Evolutionary conservation across 1,284 basidiomycete species (phyloP).

Genomic region (Dichomitus squalens): DNA sequence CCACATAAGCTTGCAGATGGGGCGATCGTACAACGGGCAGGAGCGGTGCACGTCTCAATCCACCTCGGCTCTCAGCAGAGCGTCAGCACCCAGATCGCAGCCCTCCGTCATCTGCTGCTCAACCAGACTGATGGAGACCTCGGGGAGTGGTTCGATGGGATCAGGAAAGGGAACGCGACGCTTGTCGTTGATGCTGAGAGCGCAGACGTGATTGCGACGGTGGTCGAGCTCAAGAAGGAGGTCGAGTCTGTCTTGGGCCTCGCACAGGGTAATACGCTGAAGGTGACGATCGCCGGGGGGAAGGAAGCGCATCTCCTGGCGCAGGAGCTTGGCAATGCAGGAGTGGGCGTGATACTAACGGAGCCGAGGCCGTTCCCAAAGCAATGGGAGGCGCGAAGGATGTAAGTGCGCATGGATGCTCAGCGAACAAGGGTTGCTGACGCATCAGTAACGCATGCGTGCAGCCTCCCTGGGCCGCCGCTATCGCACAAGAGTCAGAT

Average conservation of each 20-base stretch:
- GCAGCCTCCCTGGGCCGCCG: slow-evolving; percentile 70
- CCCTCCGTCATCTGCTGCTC: slow-evolving; percentile 65
- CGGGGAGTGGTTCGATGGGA: slow-evolving; percentile 56
- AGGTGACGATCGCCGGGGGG: slow-evolving; percentile 67
- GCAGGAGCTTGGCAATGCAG: slow-evolving; percentile 67
- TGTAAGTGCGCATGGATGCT: slow-evolving; percentile 34
- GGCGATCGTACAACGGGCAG: too few relatives aligned
- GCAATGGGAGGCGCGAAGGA: slow-evolving; percentile 56
- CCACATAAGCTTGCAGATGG: too few relatives aligned
- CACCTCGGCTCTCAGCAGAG: slow-evolving; percentile 41
- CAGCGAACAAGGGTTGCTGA: slow-evolving; percentile 13
- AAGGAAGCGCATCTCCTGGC: slow-evolving; percentile 78
- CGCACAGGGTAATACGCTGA: slow-evolving; percentile 33
- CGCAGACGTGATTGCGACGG: slow-evolving; percentile 79
- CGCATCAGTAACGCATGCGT: slow-evolving; percentile 23
- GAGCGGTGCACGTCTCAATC: too few relatives aligned
- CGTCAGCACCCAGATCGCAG: slow-evolving; percentile 64
- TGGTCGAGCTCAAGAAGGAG: slow-evolving; percentile 75
- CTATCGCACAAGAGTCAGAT: slow-evolving; percentile 67
- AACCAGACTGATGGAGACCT: slow-evolving; percentile 44
- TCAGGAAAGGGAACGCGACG: slow-evolving; percentile 53
- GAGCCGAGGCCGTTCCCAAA: slow-evolving; percentile 60
- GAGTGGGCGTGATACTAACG: slow-evolving; percentile 75
- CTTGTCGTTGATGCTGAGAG: slow-evolving; percentile 58
- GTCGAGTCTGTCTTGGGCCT: slow-evolving; percentile 48